Conservation (phyloP, 1,284 basidiomycete genomes). For the Cystobasidium sp. region DNA sequence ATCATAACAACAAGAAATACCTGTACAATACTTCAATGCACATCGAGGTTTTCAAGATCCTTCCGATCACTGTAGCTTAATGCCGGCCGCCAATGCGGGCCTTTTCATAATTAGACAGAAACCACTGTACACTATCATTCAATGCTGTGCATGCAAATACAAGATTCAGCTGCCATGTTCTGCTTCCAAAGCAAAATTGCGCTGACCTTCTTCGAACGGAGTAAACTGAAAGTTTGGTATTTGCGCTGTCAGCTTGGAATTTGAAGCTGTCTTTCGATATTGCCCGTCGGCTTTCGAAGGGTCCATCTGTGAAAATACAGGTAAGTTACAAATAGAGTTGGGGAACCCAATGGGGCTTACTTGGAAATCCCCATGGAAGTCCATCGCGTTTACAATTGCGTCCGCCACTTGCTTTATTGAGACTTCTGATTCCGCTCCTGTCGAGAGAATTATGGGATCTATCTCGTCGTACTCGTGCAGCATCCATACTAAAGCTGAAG, state of each 20-base stretch:
- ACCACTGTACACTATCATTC: conserved; percentile 74
- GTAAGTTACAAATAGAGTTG: neutral
- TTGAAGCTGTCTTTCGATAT: conserved; percentile 90
- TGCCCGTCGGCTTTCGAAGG: conserved; percentile 71
- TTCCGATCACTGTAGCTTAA: conserved; percentile 15
- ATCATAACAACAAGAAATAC: neutral
- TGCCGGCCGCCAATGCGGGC: conserved; percentile 64
- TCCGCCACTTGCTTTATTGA: conserved; percentile 83
- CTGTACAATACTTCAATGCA: neutral
- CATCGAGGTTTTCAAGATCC: neutral
- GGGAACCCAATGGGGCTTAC: conserved; percentile 58
- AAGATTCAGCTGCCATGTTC: conserved; percentile 12
- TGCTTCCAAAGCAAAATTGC: conserved; percentile 15
- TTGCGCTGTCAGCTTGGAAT: conserved; percentile 73
- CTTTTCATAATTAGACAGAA: conserved; percentile 71
- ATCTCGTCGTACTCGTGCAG: conserved; percentile 83
- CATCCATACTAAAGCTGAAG: conserved; percentile 71
- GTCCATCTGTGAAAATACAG: conserved; percentile 54
- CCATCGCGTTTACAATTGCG: conserved; percentile 76
- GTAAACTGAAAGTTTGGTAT: conserved; percentile 77
- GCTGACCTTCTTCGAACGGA: conserved; percentile 80
- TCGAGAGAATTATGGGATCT: conserved; percentile 84
- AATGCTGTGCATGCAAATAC: conserved; percentile 62
- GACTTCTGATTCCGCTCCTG: conserved; percentile 86
- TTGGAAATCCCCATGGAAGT: conserved; percentile 72